Evolutionary conservation across 2,329 filamentous ascomycete genomes (phyloP).

Genomic region (Penicillium sclerotigenum): DNA sequence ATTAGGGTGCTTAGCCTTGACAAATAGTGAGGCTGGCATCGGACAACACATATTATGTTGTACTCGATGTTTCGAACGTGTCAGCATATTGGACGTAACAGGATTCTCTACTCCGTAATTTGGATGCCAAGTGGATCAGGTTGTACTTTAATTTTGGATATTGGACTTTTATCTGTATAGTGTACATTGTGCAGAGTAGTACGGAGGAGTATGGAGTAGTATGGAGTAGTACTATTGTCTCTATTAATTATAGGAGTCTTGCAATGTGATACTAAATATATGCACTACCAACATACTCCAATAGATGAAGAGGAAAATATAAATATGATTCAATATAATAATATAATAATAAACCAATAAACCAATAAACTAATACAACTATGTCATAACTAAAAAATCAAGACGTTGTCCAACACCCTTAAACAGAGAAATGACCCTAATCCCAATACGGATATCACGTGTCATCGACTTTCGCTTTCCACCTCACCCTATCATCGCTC

Average conservation of each 20-base stretch:
- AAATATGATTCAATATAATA: not conserved
- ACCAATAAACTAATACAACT: too few relatives aligned
- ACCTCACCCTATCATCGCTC: slow-evolving; percentile 25
- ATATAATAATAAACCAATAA: too few relatives aligned
- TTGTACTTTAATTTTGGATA: not conserved
- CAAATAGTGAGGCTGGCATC: slow-evolving; percentile 12
- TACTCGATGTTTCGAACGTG: not conserved
- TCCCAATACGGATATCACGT: slow-evolving; percentile 20
- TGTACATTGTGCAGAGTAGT: not conserved
- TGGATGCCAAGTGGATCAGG: not conserved
- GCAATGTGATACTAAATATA: not conserved
- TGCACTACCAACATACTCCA: too few relatives aligned
- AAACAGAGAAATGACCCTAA: slow-evolving; percentile 10
- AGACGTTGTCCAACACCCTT: not conserved
- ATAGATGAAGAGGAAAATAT: too few relatives aligned
- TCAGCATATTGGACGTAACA: not conserved
- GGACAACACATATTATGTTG: slow-evolving; percentile 5
- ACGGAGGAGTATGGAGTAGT: too few relatives aligned
- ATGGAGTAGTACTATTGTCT: not conserved
- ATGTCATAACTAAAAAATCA: not conserved
- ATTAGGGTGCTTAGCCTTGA: not conserved
- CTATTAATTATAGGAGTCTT: not conserved
- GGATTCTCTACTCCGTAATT: slow-evolving; percentile 3
- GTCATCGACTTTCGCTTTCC: slow-evolving; percentile 18
- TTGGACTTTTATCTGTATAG: not conserved